Evolutionary conservation across 1,139 yeast genomes (phyloP).

Genomic region (Debaryomyces fabryi): DNA sequence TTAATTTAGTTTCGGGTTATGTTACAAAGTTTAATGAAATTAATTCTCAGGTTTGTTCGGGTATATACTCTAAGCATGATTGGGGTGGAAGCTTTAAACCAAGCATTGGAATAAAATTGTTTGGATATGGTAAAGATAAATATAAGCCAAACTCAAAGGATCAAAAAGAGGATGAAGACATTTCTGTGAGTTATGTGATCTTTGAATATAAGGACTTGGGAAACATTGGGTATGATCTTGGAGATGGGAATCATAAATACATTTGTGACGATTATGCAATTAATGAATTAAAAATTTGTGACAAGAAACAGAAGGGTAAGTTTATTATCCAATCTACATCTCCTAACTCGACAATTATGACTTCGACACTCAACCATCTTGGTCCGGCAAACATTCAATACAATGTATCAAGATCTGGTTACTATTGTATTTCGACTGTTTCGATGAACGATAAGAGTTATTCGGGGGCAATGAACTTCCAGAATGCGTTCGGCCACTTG

Average conservation of each 20-base stretch:
- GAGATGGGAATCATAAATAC: constrained; percentile 47
- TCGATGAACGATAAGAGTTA: constrained; percentile 50
- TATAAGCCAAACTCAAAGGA: constrained; percentile 30
- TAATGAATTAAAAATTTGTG: constrained; percentile 54
- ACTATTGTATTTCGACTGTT: constrained; percentile 84
- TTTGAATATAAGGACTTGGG: constrained; percentile 83
- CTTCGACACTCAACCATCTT: constrained; percentile 55
- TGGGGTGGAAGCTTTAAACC: constrained; percentile 82
- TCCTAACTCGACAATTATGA: constrained; percentile 57
- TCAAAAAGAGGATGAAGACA: constrained; percentile 29
- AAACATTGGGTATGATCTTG: constrained; percentile 57
- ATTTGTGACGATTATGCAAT: constrained; percentile 80
- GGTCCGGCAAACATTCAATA: constrained; percentile 68
- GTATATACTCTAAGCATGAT: constrained; percentile 84
- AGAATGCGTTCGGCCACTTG: constrained; percentile 87
- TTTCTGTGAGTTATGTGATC: constrained; percentile 65
- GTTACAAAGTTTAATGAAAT: constrained; percentile 44
- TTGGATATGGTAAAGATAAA: constrained; percentile 34
- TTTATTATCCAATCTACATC: constrained; percentile 55
- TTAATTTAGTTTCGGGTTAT: constrained; percentile 39
- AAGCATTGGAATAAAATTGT: constrained; percentile 55
- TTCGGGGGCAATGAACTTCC: constrained; percentile 71
- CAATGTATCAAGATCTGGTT: constrained; percentile 74
- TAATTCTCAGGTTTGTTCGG: constrained; percentile 75
- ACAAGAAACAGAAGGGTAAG: constrained; percentile 54